Conservation (phyloP, 805 yeast genomes). For the Naumovozyma castellii region DNA sequence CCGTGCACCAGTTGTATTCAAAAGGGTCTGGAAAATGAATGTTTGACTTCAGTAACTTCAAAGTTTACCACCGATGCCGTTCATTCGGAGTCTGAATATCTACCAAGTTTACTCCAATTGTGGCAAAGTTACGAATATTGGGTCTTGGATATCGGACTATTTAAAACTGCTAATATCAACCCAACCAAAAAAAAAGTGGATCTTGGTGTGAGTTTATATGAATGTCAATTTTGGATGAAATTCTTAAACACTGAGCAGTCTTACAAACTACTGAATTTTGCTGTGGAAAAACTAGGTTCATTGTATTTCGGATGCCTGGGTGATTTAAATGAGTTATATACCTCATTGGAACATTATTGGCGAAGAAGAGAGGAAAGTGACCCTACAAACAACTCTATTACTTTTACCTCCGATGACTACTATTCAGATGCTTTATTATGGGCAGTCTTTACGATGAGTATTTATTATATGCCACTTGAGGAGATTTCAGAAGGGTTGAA, state of each 20-base stretch:
- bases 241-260: slow-evolving; percentile 13
- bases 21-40: slow-evolving; percentile 21
- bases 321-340: slow-evolving; percentile 24
- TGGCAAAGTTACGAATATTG: slow-evolving; percentile 26
- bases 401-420: slow-evolving; percentile 16
- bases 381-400: background rate
- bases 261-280: slow-evolving; percentile 20
- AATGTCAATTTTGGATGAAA: slow-evolving; percentile 10
- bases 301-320: slow-evolving; percentile 26
- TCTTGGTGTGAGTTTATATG: slow-evolving; percentile 4
- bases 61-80: background rate
- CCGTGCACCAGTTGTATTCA: slow-evolving; percentile 28
- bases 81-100: slow-evolving; percentile 2
- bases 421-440: slow-evolving; percentile 24
- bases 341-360: slow-evolving; percentile 20
- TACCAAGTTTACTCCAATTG: slow-evolving; percentile 13
- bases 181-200: slow-evolving; percentile 3
- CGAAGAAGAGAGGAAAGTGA: slow-evolving; percentile 9
- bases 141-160: slow-evolving; percentile 20
- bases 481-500: slow-evolving; percentile 8
- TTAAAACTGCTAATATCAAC: slow-evolving; percentile 10
- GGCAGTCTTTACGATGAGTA: slow-evolving; percentile 22
- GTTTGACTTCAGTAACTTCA: slow-evolving; percentile 9
- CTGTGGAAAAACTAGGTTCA: slow-evolving; percentile 26
- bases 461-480: slow-evolving; percentile 22